These are phyloP conservation scores for Alternaria sp. DNA, from an alignment of 2,329 filamentous ascomycete genomes.

Conservation along the genomic window DNA sequence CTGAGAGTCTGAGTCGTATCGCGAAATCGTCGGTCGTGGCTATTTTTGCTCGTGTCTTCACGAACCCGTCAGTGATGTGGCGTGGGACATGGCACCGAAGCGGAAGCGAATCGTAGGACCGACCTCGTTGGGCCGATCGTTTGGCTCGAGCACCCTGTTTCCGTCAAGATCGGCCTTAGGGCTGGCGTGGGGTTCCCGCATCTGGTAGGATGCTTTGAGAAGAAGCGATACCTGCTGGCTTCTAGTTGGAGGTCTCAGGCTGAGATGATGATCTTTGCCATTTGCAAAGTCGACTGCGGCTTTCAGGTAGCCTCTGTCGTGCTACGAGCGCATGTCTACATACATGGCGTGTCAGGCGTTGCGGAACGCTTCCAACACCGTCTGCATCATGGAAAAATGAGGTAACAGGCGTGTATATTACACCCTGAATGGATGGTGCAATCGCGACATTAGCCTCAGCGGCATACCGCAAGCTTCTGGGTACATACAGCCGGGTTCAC, in stretches of 20 bases:
- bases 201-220: constrained; percentile 15
- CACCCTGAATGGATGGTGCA: constrained; percentile 11
- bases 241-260: constrained; percentile 16
- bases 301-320: constrained; percentile 17
- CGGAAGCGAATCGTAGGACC: constrained; percentile 10
- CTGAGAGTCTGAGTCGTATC: neutral
- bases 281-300: neutral
- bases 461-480: constrained; percentile 1
- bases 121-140: constrained; percentile 18
- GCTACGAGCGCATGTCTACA: neutral
- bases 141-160: constrained; percentile 14
- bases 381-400: constrained; percentile 12
- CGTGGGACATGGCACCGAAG: constrained; percentile 3
- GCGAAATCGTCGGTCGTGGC: constrained; percentile 4
- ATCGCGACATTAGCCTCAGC: constrained; percentile 11
- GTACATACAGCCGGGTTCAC: neutral
- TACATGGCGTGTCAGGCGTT: constrained; percentile 5
- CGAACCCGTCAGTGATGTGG: constrained; percentile 7
- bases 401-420: constrained; percentile 7
- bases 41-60: constrained; percentile 2
- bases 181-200: constrained; percentile 28
- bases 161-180: constrained; percentile 25
- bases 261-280: constrained; percentile 17
- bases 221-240: constrained; percentile 22
- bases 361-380: constrained; percentile 2